Conservation (phyloP, 805 yeast species). For the Lipomyces starkeyi region DNA sequence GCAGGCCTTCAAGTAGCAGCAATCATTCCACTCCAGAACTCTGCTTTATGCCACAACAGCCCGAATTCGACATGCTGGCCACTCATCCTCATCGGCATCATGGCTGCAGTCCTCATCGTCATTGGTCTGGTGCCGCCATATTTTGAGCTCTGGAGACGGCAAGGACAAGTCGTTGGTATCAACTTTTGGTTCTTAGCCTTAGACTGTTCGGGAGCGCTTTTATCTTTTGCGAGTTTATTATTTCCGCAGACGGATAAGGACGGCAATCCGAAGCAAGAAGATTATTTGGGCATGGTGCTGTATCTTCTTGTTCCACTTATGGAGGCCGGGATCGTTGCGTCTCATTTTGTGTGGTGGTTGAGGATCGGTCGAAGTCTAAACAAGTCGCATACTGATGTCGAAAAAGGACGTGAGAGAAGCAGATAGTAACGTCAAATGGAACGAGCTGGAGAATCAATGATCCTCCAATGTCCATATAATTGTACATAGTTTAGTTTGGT, state of each 20-base stretch:
- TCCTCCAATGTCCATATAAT: background rate
- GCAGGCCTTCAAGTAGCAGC: conserved; percentile 73
- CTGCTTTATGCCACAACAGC: conserved; percentile 29
- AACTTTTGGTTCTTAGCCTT: conserved; percentile 77
- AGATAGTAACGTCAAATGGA: background rate
- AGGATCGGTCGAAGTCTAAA: conserved; percentile 22
- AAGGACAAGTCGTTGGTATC: conserved; percentile 87
- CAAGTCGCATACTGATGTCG: background rate
- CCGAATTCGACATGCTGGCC: conserved; percentile 72
- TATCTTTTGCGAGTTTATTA: conserved; percentile 69
- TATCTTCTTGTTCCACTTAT: conserved; percentile 74
- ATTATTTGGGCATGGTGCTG: conserved; percentile 77
- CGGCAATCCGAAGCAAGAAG: conserved; percentile 49
- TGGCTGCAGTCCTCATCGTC: conserved; percentile 78
- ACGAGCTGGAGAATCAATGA: background rate
- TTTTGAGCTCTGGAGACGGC: conserved; percentile 75
- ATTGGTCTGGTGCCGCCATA: conserved; percentile 88
- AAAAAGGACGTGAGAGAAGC: background rate
- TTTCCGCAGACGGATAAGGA: conserved; percentile 46
- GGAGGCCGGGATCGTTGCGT: conserved; percentile 76
- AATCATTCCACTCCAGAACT: conserved; percentile 60
- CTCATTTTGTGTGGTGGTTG: conserved; percentile 53
- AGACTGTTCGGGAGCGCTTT: conserved; percentile 83
- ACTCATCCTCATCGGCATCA: conserved; percentile 72
- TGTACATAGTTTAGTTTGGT: background rate